Evolutionary conservation across 129 eudicot genomes (phyloP).

Genomic region (Chrysanthemum lavandulifolium): DNA sequence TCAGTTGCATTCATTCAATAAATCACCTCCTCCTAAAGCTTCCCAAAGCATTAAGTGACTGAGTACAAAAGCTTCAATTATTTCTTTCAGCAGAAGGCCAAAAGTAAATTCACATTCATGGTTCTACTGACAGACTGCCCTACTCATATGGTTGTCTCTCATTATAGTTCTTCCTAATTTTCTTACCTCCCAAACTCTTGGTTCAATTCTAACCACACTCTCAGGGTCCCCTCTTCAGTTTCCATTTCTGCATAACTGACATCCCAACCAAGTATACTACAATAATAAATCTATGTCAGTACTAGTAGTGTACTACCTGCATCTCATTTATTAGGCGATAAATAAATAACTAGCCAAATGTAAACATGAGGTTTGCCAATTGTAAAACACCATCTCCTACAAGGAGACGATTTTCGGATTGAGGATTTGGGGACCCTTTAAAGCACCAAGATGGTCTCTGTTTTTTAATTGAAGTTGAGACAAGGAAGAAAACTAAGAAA

Average conservation of each 20-base stretch:
- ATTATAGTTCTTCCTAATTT: slow-evolving; percentile 27
- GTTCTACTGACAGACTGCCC: slow-evolving; percentile 31
- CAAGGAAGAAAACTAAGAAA: neutral
- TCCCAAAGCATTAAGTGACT: slow-evolving; percentile 25
- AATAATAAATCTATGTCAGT: slow-evolving; percentile 1
- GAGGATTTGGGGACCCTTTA: neutral
- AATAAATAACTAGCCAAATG: no score
- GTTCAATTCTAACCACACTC: slow-evolving; percentile 29
- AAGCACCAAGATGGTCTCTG: neutral
- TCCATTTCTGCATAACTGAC: slow-evolving; percentile 34
- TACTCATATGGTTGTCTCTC: slow-evolving; percentile 34
- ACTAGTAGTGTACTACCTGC: neutral
- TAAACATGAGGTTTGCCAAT: no score
- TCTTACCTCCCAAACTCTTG: slow-evolving; percentile 18
- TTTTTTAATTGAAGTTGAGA: neutral
- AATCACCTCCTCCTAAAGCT: slow-evolving; percentile 29
- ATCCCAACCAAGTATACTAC: slow-evolving; percentile 18
- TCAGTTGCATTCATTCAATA: slow-evolving; percentile 23
- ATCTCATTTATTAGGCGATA: slow-evolving; percentile 14
- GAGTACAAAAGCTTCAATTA: slow-evolving; percentile 29
- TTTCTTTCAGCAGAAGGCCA: slow-evolving; percentile 26
- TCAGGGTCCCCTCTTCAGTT: slow-evolving; percentile 29
- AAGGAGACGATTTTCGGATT: no score
- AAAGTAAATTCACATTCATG: slow-evolving; percentile 38
- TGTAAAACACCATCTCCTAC: no score